A percentile compares a stretch with the other conserved stretches of the same genome.
These are phyloP conservation scores for Chrysoporthe deuterocubensis DNA, from an alignment of 2,329 filamentous ascomycete genomes.

Conservation along the genomic window DNA sequence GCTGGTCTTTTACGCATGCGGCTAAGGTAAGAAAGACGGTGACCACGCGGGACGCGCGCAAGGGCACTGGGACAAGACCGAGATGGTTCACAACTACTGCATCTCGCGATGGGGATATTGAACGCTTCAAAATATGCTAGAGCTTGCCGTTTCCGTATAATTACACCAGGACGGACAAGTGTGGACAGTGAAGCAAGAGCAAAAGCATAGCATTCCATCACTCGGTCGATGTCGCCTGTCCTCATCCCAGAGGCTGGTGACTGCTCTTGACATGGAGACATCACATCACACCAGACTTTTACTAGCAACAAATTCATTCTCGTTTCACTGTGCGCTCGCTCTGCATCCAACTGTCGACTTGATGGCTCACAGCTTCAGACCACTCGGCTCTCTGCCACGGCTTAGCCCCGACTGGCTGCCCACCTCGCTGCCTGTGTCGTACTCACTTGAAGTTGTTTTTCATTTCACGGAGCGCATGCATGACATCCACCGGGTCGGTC, in stretches of 20 bases:
- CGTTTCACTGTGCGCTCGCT: slow-evolving; percentile 3
- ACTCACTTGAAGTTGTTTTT: slow-evolving; percentile 78
- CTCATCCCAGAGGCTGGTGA: slow-evolving; percentile 35
- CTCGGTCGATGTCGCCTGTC: slow-evolving; percentile 39
- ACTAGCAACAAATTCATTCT: background rate
- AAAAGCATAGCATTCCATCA: slow-evolving; percentile 43
- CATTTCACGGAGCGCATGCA: slow-evolving; percentile 84
- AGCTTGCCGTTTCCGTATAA: slow-evolving; percentile 62
- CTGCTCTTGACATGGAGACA: slow-evolving; percentile 43
- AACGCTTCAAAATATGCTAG: slow-evolving; percentile 66
- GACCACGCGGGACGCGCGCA: background rate
- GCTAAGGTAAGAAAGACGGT: background rate
- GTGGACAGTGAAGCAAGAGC: slow-evolving; percentile 72
- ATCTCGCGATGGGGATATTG: background rate
- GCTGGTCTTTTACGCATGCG: background rate
- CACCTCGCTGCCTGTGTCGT: slow-evolving; percentile 3
- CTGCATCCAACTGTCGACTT: slow-evolving; percentile 27
- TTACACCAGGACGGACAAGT: slow-evolving; percentile 62
- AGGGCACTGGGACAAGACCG: background rate
- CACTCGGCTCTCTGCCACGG: slow-evolving; percentile 24
- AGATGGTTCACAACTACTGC: background rate
- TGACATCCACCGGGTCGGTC: slow-evolving; percentile 80
- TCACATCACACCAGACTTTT: slow-evolving; percentile 17
- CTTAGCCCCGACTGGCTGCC: slow-evolving; percentile 19
- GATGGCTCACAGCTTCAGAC: slow-evolving; percentile 11